Evolutionary conservation across 306 rosid genomes (phyloP).

Genomic region (Vigna hirtella): DNA sequence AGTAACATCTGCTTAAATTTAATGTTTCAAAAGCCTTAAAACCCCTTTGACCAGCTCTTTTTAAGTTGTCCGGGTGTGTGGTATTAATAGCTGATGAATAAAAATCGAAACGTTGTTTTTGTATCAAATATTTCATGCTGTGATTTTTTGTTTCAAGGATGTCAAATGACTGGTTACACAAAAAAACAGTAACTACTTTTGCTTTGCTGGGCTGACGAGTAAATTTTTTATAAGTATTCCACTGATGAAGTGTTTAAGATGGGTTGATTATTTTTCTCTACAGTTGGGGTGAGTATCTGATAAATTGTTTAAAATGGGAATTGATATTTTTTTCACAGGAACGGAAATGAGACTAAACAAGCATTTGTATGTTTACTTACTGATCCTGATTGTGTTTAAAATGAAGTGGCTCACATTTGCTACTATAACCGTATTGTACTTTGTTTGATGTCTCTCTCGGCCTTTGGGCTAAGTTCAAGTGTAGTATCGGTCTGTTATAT

Average conservation of each 20-base stretch:
- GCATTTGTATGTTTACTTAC: not conserved
- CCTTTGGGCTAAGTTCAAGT: too few species aligned
- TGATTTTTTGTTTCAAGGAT: not conserved
- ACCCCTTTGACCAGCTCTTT: not conserved
- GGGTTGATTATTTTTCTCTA: not conserved
- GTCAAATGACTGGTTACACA: not conserved
- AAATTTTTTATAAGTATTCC: not conserved
- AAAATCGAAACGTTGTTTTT: constrained; percentile 1
- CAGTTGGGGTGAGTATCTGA: not conserved
- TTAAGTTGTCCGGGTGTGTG: not conserved
- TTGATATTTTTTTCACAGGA: not conserved
- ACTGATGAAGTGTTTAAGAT: not conserved
- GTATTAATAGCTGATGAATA: not conserved
- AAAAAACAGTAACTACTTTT: not conserved
- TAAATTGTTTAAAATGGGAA: not conserved
- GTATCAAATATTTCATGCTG: constrained; percentile 1
- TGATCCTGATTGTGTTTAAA: not conserved
- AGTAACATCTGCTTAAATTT: constrained; percentile 6
- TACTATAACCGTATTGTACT: not conserved
- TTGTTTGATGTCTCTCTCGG: too few species aligned
- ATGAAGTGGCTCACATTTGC: constrained; percentile 20
- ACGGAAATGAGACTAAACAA: constrained; percentile 16
- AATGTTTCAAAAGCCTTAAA: constrained; percentile 15
- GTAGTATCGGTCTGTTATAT: too few species aligned
- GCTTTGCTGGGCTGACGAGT: not conserved